phyloP scores from a whole-genome alignment of 2,329 filamentous ascomycete species.

The Xylaria polymorpha region DNA sequence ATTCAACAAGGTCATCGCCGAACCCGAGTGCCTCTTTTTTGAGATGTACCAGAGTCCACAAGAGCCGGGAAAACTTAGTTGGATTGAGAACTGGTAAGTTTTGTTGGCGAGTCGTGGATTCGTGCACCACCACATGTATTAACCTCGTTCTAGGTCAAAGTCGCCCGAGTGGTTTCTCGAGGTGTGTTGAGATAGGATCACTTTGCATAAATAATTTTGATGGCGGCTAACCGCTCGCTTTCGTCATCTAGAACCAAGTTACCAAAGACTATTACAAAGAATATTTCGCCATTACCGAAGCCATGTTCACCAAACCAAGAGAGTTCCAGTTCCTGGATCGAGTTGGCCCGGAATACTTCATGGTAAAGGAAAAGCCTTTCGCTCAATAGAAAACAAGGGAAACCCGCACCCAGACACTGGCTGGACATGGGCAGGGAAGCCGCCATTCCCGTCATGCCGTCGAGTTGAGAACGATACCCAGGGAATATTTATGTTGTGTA shows the following conservation, averaged over 20 bases:
- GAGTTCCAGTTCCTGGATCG: conserved; percentile 49
- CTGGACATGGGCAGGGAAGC: background rate
- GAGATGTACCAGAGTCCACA: conserved; percentile 54
- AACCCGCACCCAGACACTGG: background rate
- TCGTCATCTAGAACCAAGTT: conserved; percentile 48
- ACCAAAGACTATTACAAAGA: conserved; percentile 57
- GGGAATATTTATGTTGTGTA: conserved; percentile 13
- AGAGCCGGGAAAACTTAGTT: conserved; percentile 53
- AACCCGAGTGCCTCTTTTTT: conserved; percentile 59
- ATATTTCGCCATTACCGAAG: conserved; percentile 54
- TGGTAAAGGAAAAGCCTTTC: conserved; percentile 41
- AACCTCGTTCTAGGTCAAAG: conserved; percentile 37
- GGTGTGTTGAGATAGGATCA: conserved; percentile 23
- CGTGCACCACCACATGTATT: background rate
- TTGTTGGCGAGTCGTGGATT: background rate
- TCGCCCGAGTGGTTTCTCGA: conserved; percentile 49
- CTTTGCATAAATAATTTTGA: background rate
- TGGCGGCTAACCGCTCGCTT: conserved; percentile 8
- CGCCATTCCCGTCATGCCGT: conserved; percentile 6
- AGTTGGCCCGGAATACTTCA: conserved; percentile 43
- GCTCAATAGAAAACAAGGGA: conserved; percentile 17
- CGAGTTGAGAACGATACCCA: conserved; percentile 28
- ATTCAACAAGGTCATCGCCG: conserved; percentile 55
- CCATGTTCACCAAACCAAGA: conserved; percentile 55
- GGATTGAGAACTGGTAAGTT: conserved; percentile 56